These are phyloP conservation scores for Isochrysis galbana DNA, from an alignment of 78 protist genomes.

Conservation along the genomic window DNA sequence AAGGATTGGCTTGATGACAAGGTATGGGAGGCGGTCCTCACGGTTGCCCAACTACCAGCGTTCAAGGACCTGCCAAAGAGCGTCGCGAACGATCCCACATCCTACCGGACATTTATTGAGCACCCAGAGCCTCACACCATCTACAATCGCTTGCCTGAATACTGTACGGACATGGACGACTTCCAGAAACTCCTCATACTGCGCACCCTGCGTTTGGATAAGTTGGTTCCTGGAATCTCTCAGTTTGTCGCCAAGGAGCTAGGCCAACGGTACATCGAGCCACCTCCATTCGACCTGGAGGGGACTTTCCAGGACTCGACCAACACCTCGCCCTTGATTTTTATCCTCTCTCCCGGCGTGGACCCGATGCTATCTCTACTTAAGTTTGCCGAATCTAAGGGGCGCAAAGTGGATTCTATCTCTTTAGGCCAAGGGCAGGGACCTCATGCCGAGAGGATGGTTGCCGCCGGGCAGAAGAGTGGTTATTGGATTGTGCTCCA, in stretches of 20 bases:
- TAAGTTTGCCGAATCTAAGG: conserved; percentile 56
- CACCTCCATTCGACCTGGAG: conserved; percentile 86
- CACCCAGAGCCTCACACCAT: conserved; percentile 34
- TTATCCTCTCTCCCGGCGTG: conserved; percentile 83
- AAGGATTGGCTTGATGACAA: conserved; percentile 55
- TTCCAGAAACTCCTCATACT: conserved; percentile 68
- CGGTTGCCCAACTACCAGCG: conserved; percentile 4
- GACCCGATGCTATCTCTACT: conserved; percentile 74
- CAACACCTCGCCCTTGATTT: conserved; percentile 73
- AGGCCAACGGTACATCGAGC: conserved; percentile 75
- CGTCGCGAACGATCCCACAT: neutral
- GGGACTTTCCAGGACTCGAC: conserved; percentile 67
- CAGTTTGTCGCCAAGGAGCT: conserved; percentile 41
- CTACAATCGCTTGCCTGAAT: neutral
- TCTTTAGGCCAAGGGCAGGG: conserved; percentile 89
- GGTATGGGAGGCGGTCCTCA: conserved; percentile 60
- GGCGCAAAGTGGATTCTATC: conserved; percentile 47
- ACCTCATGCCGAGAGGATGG: conserved; percentile 53
- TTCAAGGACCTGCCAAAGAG: neutral
- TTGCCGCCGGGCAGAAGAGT: conserved; percentile 16
- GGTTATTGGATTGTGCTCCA: conserved; percentile 83
- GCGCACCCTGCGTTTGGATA: conserved; percentile 81
- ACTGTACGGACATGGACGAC: neutral
- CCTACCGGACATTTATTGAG: conserved; percentile 48
- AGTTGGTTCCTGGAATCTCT: conserved; percentile 54